Conservation (phyloP, 257 asterid genomes). For the Solanum chaucha region DNA sequence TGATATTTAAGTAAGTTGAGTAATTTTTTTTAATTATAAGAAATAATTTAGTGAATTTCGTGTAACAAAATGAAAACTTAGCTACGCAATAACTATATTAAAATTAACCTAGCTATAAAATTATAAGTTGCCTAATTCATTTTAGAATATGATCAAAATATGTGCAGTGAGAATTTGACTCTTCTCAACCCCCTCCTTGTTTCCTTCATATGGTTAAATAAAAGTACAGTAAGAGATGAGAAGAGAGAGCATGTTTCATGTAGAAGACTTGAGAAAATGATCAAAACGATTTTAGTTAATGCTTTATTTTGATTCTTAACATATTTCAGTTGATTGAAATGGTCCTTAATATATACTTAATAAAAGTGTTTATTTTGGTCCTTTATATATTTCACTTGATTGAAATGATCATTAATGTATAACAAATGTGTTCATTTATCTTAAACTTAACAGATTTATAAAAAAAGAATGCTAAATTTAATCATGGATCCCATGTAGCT, state of each 20-base stretch:
- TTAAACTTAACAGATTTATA: too few species aligned
- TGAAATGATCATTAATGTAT: too few species aligned
- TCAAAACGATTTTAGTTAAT: too few species aligned
- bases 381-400: too few species aligned
- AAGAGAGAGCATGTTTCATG: not conserved
- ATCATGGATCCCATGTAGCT: too few species aligned
- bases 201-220: not conserved
- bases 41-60: not conserved
- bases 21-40: not conserved
- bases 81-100: not conserved
- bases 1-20: not conserved
- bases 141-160: not conserved
- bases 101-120: not conserved
- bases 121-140: not conserved
- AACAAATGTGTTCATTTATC: too few species aligned
- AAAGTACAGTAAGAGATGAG: not conserved
- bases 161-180: not conserved
- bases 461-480: too few species aligned
- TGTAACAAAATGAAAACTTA: not conserved
- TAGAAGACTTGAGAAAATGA: not conserved
- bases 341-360: too few species aligned
- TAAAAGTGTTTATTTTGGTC: too few species aligned
- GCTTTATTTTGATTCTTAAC: not conserved
- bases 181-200: not conserved
- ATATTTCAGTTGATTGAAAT: too few species aligned